A percentile compares a stretch with the other conserved stretches of the same genome.
Evolutionary conservation across 2,329 filamentous ascomycete genomes (phyloP).

Genomic region (Blastomyces percursus): DNA sequence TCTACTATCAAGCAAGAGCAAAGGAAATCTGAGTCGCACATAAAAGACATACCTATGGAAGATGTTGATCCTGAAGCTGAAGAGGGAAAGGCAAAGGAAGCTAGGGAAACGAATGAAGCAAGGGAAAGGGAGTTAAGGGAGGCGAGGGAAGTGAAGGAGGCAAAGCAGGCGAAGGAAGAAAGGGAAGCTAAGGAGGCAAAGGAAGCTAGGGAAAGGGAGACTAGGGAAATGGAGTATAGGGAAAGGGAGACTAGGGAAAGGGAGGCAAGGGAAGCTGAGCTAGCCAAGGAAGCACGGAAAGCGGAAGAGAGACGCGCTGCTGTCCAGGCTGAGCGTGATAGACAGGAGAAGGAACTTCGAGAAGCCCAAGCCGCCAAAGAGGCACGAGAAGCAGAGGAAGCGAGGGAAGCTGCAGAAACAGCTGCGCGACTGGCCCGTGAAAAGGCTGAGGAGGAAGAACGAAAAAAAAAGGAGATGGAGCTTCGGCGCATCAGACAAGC

Average conservation of each 20-base stretch:
- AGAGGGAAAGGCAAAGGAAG: constrained; percentile 5
- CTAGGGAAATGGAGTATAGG: constrained; percentile 7
- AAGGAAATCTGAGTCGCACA: constrained; percentile 19
- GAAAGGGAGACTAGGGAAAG: not conserved
- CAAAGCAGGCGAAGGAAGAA: constrained; percentile 6
- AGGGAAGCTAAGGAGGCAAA: not conserved
- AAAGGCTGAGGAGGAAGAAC: constrained; percentile 29
- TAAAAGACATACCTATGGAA: constrained; percentile 25
- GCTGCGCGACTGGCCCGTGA: constrained; percentile 29
- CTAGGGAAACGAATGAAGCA: not conserved
- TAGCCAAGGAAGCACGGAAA: constrained; percentile 10
- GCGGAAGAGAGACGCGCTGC: constrained; percentile 6
- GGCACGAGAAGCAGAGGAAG: constrained; percentile 22
- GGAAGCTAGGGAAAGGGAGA: constrained; percentile 1
- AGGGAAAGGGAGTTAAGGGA: constrained; percentile 10
- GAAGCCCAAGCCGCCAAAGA: constrained; percentile 16
- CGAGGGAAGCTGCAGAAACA: constrained; percentile 21
- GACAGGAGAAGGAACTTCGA: constrained; percentile 11
- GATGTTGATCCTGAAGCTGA: constrained; percentile 4
- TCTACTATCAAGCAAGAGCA: constrained; percentile 24
- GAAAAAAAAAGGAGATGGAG: constrained; percentile 31
- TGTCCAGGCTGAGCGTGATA: constrained; percentile 14
- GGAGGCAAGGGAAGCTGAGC: constrained; percentile 10
- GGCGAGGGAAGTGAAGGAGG: constrained; percentile 13
- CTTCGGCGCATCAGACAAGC: constrained; percentile 35